Conservation (phyloP, 495 filamentous ascomycete species). For the Penicillium salamii region DNA sequence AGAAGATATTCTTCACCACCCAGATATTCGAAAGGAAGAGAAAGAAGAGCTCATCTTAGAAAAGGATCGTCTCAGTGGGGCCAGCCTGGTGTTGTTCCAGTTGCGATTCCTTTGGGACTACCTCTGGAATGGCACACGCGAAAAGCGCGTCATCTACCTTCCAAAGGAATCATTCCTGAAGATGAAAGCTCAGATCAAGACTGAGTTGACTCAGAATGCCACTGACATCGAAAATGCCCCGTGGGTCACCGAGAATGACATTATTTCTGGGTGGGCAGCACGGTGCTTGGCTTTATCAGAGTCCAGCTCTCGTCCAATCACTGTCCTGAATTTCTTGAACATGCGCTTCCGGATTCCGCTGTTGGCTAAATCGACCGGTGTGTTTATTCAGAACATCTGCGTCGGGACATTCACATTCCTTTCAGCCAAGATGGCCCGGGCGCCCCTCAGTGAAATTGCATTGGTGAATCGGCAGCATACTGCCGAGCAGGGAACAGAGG, state of each 20-base stretch:
- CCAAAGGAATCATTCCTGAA: constrained; percentile 2
- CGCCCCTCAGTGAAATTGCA: constrained; percentile 11
- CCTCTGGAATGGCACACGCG: constrained; percentile 3
- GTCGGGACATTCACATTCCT: constrained; percentile 17
- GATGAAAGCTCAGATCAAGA: not conserved
- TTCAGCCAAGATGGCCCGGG: constrained; percentile 1
- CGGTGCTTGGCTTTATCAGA: constrained; percentile 6
- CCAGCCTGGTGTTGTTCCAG: constrained; percentile 1
- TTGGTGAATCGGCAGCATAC: constrained; percentile 11
- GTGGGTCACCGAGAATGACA: constrained; percentile 15
- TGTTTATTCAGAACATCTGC: constrained; percentile 19
- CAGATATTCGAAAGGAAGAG: not conserved
- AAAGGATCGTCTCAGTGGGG: constrained; percentile 4
- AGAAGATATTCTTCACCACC: constrained; percentile 11
- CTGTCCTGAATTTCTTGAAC: constrained; percentile 13
- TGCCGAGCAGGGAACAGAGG: constrained; percentile 11
- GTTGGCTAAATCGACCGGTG: constrained; percentile 5
- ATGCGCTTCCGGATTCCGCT: constrained; percentile 8
- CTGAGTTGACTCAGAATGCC: not conserved
- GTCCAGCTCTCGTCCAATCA: constrained; percentile 8
- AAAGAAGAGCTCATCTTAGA: constrained; percentile 6
- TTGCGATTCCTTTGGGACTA: constrained; percentile 15
- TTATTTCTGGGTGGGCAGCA: constrained; percentile 14
- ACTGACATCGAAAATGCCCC: not conserved
- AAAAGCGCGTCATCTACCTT: constrained; percentile 9